Evolutionary conservation across 306 rosid species (phyloP).

Genomic region (Quillaja saponaria): DNA sequence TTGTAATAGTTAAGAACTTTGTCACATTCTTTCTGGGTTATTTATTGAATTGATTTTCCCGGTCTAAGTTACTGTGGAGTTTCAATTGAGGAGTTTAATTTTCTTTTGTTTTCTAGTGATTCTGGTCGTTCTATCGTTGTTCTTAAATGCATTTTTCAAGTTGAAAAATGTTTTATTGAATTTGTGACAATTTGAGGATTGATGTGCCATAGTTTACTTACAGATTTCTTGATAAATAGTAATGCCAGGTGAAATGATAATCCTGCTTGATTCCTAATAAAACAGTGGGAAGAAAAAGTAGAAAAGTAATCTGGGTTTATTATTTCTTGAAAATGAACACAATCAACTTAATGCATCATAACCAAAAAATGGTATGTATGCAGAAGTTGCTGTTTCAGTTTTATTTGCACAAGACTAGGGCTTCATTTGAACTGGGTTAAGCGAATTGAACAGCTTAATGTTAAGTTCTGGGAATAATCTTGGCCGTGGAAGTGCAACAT

Average conservation of each 20-base stretch:
- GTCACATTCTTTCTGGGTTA: neutral
- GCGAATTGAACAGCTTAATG: slow-evolving; percentile 41
- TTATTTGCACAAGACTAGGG: neutral
- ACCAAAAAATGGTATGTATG: neutral
- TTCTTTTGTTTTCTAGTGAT: neutral
- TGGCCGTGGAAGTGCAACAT: slow-evolving; percentile 48
- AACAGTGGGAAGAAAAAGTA: neutral
- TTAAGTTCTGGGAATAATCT: slow-evolving; percentile 59
- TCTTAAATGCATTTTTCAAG: neutral
- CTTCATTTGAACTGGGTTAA: neutral
- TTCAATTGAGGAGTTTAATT: neutral
- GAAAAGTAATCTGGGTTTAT: neutral
- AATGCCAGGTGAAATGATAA: neutral
- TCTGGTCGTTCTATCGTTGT: neutral
- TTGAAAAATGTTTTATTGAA: slow-evolving; percentile 5
- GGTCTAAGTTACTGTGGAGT: neutral
- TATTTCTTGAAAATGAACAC: slow-evolving; percentile 9
- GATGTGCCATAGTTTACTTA: slow-evolving; percentile 15
- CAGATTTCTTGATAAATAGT: neutral
- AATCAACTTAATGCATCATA: neutral
- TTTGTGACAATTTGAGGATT: neutral
- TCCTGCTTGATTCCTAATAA: neutral
- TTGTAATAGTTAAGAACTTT: neutral
- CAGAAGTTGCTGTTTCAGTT: slow-evolving; percentile 1
- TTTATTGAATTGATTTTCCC: neutral